A percentile compares a stretch with the other conserved stretches of the same genome.
Evolutionary conservation across 305 asterid genomes (phyloP).

Genomic region (Withania somnifera): DNA sequence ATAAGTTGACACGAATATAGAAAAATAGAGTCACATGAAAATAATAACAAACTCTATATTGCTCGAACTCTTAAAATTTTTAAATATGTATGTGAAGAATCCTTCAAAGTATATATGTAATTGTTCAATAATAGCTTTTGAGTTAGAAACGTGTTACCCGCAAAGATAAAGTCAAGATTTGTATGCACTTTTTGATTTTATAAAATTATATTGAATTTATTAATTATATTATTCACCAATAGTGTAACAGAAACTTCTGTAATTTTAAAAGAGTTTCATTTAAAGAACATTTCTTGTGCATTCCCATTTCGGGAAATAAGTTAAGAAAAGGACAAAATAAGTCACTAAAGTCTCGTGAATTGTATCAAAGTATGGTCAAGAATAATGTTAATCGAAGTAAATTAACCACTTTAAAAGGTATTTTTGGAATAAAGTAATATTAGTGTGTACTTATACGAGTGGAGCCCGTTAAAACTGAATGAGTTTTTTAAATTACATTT

Average conservation of each 20-base stretch:
- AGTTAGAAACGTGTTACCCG: no score
- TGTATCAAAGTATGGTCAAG: neutral
- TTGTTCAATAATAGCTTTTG: neutral
- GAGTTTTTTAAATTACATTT: no score
- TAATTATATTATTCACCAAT: neutral
- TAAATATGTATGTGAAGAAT: fast-evolving
- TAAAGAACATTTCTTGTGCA: neutral
- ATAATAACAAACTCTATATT: neutral
- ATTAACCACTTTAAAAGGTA: neutral
- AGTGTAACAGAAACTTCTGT: neutral
- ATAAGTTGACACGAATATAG: neutral
- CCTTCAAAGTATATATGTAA: neutral
- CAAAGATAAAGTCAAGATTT: no score
- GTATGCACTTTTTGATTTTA: no score
- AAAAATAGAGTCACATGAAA: neutral
- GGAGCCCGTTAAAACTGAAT: no score
- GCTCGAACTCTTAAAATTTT: neutral
- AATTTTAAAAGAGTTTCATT: neutral
- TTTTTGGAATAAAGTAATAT: neutral
- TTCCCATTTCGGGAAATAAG: neutral
- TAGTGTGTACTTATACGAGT: no score
- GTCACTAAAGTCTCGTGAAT: neutral
- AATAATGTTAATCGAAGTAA: neutral
- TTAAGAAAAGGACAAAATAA: neutral
- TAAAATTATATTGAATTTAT: neutral